Base-by-base conservation (phyloP, 257 asterid genomes). In the Buddleja alternifolia region DNA sequence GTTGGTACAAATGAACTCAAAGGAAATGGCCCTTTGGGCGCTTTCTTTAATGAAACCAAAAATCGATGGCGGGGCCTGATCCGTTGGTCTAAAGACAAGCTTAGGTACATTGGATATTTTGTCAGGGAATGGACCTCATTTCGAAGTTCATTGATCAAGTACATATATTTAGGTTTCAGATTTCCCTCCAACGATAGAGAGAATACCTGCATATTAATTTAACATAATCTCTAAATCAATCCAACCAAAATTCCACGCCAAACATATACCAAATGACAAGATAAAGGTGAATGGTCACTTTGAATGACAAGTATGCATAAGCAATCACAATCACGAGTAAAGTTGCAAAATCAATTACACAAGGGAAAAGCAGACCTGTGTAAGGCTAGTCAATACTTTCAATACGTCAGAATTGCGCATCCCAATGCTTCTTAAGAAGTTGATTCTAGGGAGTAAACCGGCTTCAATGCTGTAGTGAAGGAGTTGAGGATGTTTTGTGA, bases 21-120 rank as follows among this genome's bases (percentile, higher is more conserved):
- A 58, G 98, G 98, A 78, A 90, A 93, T 51, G 96, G 97, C 73
- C 97, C 97, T 66, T 84, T 88, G 0, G 96, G 98, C 66, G 90
- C 96, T 78, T 87, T 93, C 84, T 88, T 93, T 79, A 93, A 77
- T 20, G 88, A 80, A 76, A 93, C 95, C 86, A 93, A 81, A 79
- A 88, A 90, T 16, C 88, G 80, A 67, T 93, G 97, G n/a, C 98
- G 90, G 15, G 98, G 97, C 50, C 95, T 86, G 80, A 93, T 93
- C 77, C 97, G 79, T 83, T 90, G 98, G 81, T 93, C 98, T 61
- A 93, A 72, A 19, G 98, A 93, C 78, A 93, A 80, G 82, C 98
- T 90, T 39, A 93, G 79, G 85, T 93, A 93, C 61, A 44, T 93
- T 0, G 98, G 97, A 75, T 93, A 90, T 75, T 93, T 93, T 67